phyloP scores from a whole-genome alignment of 73 alveolate species.

The Tetrahymena elliotti region DNA sequence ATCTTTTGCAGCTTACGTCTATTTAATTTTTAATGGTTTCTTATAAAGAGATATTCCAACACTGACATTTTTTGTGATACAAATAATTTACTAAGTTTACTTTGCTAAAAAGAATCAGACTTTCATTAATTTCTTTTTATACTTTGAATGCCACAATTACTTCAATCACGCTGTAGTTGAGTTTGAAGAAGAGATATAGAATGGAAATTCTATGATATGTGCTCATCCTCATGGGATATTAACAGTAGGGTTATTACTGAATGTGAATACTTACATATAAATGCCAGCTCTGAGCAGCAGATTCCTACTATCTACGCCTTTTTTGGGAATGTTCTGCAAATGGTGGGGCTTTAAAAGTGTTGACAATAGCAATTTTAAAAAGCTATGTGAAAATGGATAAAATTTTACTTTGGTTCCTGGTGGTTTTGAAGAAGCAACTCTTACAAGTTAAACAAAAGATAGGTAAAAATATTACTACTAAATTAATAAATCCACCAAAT shows the following conservation, averaged over 20 bases:
- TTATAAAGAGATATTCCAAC: background rate
- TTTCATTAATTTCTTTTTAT: background rate
- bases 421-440: constrained; percentile 41
- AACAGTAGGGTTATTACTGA: background rate
- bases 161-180: background rate
- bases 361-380: constrained; percentile 6
- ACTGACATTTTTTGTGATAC: background rate
- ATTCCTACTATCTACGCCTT: background rate
- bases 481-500: background rate
- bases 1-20: background rate
- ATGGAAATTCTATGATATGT: background rate
- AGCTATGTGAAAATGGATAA: constrained; percentile 4
- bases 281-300: background rate
- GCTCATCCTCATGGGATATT: background rate
- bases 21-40: background rate
- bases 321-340: background rate
- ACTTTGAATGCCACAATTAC: background rate
- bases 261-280: background rate
- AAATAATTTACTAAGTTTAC: background rate
- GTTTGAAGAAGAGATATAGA: background rate
- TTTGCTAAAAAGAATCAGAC: background rate
- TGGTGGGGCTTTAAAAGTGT: constrained; percentile 6
- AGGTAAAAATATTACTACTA: background rate
- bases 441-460: background rate
- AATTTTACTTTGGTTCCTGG: constrained; percentile 26